phyloP scores from a whole-genome alignment of 106 monocot genomes.

The Dactylorhiza incarnata region DNA sequence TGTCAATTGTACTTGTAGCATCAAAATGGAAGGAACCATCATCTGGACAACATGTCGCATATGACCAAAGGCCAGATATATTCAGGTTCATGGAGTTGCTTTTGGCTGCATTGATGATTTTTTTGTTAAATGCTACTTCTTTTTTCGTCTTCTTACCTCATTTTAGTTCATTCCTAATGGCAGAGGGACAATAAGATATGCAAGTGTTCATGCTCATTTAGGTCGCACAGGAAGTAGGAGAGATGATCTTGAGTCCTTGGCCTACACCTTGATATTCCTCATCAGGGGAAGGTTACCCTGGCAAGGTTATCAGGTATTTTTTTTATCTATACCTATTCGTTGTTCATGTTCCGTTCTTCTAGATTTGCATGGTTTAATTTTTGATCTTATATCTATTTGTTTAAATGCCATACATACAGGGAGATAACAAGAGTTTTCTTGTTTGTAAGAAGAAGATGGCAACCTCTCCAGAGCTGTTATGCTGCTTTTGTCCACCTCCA shows the following conservation, averaged over 20 bases:
- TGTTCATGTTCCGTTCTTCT: not conserved
- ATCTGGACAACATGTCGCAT: constrained; percentile 90
- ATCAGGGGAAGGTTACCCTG: constrained; percentile 88
- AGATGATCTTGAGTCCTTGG: constrained; percentile 91
- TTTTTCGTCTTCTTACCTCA: not conserved
- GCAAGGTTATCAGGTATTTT: constrained; percentile 89
- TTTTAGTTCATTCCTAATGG: constrained; percentile 15
- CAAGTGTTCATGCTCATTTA: constrained; percentile 98
- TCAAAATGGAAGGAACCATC: constrained; percentile 85
- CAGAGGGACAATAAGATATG: constrained; percentile 98
- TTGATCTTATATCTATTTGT: not conserved
- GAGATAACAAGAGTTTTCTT: constrained; percentile 93
- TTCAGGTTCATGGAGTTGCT: constrained; percentile 54
- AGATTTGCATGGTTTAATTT: not conserved
- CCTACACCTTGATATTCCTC: constrained; percentile 86
- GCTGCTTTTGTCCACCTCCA: constrained; percentile 79
- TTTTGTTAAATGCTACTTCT: not conserved
- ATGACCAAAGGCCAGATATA: constrained; percentile 97
- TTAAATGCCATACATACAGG: constrained; percentile 32
- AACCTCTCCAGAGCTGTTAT: constrained; percentile 72
- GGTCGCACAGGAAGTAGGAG: constrained; percentile 92
- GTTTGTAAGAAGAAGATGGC: constrained; percentile 98
- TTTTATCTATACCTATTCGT: not conserved
- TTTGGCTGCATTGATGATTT: not conserved
- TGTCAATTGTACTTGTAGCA: constrained; percentile 34